Base-by-base conservation (phyloP, 1,284 basidiomycete species). In the Ustilago sp. region DNA sequence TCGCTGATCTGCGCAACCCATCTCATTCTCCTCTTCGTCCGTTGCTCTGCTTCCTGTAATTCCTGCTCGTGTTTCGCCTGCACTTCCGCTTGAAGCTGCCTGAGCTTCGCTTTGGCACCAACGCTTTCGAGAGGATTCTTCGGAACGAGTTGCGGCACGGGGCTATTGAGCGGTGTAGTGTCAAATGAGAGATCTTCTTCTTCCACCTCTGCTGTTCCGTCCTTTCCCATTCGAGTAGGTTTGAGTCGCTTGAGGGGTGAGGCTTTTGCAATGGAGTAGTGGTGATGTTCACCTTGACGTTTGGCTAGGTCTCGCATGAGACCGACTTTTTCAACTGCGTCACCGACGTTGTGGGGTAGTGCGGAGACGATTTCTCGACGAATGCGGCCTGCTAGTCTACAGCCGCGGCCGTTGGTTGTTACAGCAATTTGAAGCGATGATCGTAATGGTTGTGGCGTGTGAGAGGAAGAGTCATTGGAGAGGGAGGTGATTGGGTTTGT, bases 391-490 rank as follows among this genome's bases (percentile, higher is more conserved):
- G 92, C 93, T 3, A 99, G 88, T 13, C 96, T 88, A 83, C 96
- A 98, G 1, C 95, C 96, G 68, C 92, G 90, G 0, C 94, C 94
- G 79, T 97, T 98, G 1, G 95, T 95, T 0, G 94, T 94, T 1
- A 98, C 90, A 0, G 93, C 93, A 12, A 99, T 87, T 83, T 98
- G 94, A 0, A 98, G 88, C 2, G 92, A 90, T 6, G 89, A 81
- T 0, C 63, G 23, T 28, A 28, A 63, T 5, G 63, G 28, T 5
- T 65, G 43, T 9, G 52, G 4, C 7, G 56, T 5, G 47, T 31
- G 13, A 13, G 50, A 12, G 1, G 7, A 35, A 1, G 43, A 19
- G 43, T 17, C 47, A 39, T 59, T 54, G 36, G 38, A 17, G n/a
- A 28, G 15, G 8, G 34, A 13, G 6, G 59, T 3, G 43, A 62